Evolutionary conservation across 768 basidiomycete genomes (phyloP).

Genomic region (Dioszegia crocea): DNA sequence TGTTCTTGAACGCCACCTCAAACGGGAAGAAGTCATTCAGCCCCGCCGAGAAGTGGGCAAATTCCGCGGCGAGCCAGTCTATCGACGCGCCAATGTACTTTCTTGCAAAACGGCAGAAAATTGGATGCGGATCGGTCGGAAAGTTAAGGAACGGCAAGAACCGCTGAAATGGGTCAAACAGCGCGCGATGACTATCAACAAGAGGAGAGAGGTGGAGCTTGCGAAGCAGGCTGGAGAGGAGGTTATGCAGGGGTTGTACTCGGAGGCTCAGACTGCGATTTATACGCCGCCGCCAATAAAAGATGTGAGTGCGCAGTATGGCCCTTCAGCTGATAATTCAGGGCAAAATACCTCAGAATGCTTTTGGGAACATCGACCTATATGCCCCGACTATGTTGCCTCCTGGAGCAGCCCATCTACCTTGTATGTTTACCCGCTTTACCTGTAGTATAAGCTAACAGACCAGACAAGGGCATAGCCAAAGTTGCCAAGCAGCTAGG

Average conservation of each 20-base stretch:
- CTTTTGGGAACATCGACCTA: slow-evolving; percentile 94
- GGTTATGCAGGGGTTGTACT: slow-evolving; percentile 81
- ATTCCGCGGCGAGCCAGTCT: slow-evolving; percentile 90
- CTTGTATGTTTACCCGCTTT: slow-evolving; percentile 58
- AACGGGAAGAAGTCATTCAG: slow-evolving; percentile 77
- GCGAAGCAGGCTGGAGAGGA: slow-evolving; percentile 57
- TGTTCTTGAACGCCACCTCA: slow-evolving; percentile 78
- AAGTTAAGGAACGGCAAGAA: slow-evolving; percentile 67
- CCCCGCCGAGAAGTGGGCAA: slow-evolving; percentile 73
- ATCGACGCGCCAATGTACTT: slow-evolving; percentile 76
- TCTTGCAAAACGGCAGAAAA: slow-evolving; percentile 84
- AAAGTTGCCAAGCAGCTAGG: slow-evolving; percentile 84
- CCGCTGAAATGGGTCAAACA: slow-evolving; percentile 87
- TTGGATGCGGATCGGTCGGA: slow-evolving; percentile 85
- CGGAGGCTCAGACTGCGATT: slow-evolving; percentile 73
- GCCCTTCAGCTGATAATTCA: slow-evolving; percentile 45
- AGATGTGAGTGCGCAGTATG: slow-evolving; percentile 58
- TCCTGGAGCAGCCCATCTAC: slow-evolving; percentile 74
- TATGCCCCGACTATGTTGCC: slow-evolving; percentile 96
- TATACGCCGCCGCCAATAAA: slow-evolving; percentile 75
- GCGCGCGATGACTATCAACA: slow-evolving; percentile 72
- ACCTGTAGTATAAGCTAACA: slow-evolving; percentile 50
- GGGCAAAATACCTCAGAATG: slow-evolving; percentile 91
- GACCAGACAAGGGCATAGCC: slow-evolving; percentile 64
- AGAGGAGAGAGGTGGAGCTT: slow-evolving; percentile 67